Conservation (phyloP, 2,329 filamentous ascomycete species). For the Graphium sp. region DNA sequence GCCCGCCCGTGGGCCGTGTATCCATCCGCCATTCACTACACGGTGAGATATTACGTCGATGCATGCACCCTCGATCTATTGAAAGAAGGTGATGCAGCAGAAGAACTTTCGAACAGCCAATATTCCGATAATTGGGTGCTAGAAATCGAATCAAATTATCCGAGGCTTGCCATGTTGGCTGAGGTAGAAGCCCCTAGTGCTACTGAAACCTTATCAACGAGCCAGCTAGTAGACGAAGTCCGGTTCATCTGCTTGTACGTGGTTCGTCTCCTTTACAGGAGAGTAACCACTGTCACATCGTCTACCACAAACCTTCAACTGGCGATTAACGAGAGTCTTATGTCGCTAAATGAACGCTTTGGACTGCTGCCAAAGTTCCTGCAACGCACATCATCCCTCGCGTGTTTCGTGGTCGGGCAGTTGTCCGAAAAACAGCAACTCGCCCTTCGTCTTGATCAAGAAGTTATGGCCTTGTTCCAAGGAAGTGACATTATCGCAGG, state of each 20-base stretch:
- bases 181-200: neutral
- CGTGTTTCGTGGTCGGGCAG: constrained; percentile 18
- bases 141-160: constrained; percentile 12
- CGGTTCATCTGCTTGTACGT: no score
- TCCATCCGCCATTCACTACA: constrained; percentile 12
- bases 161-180: constrained; percentile 8
- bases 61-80: no score
- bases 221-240: no score
- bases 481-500: constrained; percentile 5
- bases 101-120: constrained; percentile 4
- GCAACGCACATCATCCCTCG: constrained; percentile 16
- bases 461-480: constrained; percentile 19
- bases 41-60: constrained; percentile 20
- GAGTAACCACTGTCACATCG: no score
- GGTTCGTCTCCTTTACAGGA: no score
- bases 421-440: constrained; percentile 18
- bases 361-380: no score
- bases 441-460: constrained; percentile 13
- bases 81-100: constrained; percentile 6
- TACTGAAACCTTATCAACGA: no score
- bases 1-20: constrained; percentile 6
- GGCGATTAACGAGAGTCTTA: no score
- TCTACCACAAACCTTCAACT: no score
- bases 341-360: no score
- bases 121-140: constrained; percentile 11